These are phyloP conservation scores for Solanum rostratum DNA, from an alignment of 257 asterid genomes.

Conservation along the genomic window DNA sequence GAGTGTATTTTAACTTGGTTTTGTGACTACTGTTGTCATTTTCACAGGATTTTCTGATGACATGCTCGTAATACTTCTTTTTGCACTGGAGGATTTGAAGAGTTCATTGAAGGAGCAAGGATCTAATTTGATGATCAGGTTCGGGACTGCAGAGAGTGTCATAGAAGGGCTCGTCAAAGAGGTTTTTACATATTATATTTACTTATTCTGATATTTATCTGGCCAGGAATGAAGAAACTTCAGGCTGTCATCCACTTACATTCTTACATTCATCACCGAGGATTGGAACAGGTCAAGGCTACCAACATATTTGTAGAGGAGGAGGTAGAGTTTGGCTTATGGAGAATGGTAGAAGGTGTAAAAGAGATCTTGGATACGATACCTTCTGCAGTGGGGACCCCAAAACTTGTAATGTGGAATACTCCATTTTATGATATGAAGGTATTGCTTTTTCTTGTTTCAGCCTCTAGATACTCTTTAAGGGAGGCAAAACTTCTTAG, in stretches of 20 bases:
- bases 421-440: constrained; percentile 53
- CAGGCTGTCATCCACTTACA: constrained; percentile 19
- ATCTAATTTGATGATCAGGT: constrained; percentile 75
- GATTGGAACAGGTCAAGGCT: constrained; percentile 63
- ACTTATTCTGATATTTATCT: constrained; percentile 17
- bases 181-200: constrained; percentile 36
- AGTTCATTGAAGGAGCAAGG: constrained; percentile 58
- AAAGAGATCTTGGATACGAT: constrained; percentile 25
- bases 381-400: constrained; percentile 25
- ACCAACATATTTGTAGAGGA: constrained; percentile 60
- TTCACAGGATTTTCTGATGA: constrained; percentile 73
- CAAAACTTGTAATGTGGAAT: constrained; percentile 48
- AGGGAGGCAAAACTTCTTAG: neutral
- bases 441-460: constrained; percentile 22
- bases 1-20: neutral
- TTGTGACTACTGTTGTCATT: neutral
- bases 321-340: constrained; percentile 70
- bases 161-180: constrained; percentile 43
- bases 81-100: constrained; percentile 67
- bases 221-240: constrained; percentile 12
- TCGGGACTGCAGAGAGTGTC: constrained; percentile 62
- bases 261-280: constrained; percentile 29
- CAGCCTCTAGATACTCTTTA: neutral
- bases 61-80: constrained; percentile 60
- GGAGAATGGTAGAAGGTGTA: constrained; percentile 39